phyloP scores from a whole-genome alignment of 2,329 filamentous ascomycete genomes.

The Juglanconis oblonga region DNA sequence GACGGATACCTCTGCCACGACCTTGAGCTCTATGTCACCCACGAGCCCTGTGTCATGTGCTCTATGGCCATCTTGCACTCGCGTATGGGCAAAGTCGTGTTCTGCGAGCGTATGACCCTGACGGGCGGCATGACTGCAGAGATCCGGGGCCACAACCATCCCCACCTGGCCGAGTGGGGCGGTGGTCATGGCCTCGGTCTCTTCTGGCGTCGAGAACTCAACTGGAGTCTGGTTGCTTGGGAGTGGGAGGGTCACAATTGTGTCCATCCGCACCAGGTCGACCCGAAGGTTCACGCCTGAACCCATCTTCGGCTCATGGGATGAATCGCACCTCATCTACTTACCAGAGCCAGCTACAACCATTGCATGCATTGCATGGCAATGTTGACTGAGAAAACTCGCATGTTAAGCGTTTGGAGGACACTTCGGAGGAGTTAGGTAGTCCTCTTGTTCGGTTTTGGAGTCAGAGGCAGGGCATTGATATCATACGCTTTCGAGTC shows the following conservation, averaged over 20 bases:
- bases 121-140: constrained; percentile 85
- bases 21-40: constrained; percentile 88
- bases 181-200: constrained; percentile 62
- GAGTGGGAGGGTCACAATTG: constrained; percentile 58
- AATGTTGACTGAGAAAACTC: not conserved
- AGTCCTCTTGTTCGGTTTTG: constrained; percentile 5
- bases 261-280: constrained; percentile 37
- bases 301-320: not conserved
- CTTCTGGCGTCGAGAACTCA: constrained; percentile 74
- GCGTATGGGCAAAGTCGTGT: constrained; percentile 82
- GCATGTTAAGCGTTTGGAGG: constrained; percentile 3
- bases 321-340: not conserved
- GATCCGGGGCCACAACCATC: constrained; percentile 50
- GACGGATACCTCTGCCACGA: constrained; percentile 93
- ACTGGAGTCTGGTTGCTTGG: constrained; percentile 83
- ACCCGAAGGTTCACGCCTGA: constrained; percentile 48
- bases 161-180: constrained; percentile 34
- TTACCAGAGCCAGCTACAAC: not conserved
- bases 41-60: constrained; percentile 96
- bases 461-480: constrained; percentile 7
- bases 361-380: not conserved
- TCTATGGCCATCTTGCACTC: constrained; percentile 96
- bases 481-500: not conserved
- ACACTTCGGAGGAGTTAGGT: constrained; percentile 9
- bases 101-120: constrained; percentile 72